Conservation (phyloP, 2,329 filamentous ascomycete genomes). For the Hortaea werneckii region DNA sequence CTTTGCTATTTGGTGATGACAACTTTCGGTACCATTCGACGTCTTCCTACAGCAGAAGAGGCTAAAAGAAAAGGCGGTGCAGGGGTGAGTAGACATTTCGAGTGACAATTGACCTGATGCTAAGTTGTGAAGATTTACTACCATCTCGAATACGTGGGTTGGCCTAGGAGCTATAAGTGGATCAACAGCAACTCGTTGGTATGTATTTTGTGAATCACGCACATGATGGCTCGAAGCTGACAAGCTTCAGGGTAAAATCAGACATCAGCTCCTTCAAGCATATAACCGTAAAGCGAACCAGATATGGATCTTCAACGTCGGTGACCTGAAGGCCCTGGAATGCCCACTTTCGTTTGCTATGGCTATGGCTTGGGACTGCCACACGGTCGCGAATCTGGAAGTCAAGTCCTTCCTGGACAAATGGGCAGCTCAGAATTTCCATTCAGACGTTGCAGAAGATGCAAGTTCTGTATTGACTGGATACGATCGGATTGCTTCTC, state of each 20-base stretch:
- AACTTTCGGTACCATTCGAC: constrained; percentile 51
- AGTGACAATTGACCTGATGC: too few relatives aligned
- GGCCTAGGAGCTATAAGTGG: constrained; percentile 40
- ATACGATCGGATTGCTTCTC: constrained; percentile 48
- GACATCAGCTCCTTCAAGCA: constrained; percentile 55
- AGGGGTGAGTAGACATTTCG: constrained; percentile 34
- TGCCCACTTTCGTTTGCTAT: constrained; percentile 58
- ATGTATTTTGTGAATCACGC: too few relatives aligned
- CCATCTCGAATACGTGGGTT: constrained; percentile 54
- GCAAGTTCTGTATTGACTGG: constrained; percentile 45
- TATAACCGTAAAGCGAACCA: constrained; percentile 48
- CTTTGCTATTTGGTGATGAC: constrained; percentile 59
- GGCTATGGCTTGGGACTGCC: constrained; percentile 56
- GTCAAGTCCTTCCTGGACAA: constrained; percentile 46
- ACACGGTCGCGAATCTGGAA: constrained; percentile 46
- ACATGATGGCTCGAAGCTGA: too few relatives aligned
- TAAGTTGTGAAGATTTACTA: constrained; percentile 37
- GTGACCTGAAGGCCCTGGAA: constrained; percentile 53
- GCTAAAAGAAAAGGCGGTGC: constrained; percentile 50
- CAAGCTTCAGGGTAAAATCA: constrained; percentile 38
- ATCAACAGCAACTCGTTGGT: constrained; percentile 44
- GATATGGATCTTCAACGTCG: constrained; percentile 60
- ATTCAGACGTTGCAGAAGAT: constrained; percentile 34
- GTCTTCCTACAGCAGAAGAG: constrained; percentile 52
- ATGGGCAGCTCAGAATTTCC: constrained; percentile 52